These are phyloP conservation scores for Fomes fomentarius DNA, from an alignment of 1,284 basidiomycete species.

Conservation along the genomic window DNA sequence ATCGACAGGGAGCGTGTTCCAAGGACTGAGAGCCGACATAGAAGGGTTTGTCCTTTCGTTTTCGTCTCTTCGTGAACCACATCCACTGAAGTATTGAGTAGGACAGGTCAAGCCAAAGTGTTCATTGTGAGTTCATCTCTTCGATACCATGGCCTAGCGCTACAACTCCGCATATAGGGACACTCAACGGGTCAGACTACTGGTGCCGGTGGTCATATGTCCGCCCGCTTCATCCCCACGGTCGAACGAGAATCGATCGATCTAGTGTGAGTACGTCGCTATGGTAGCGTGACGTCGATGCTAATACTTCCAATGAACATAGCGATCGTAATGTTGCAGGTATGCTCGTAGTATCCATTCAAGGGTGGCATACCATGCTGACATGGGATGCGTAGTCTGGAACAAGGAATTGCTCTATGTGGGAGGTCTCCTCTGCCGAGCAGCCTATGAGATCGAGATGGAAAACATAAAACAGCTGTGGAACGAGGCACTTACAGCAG, in stretches of 20 bases:
- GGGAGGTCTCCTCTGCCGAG: constrained; percentile 82
- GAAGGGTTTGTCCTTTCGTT: constrained; percentile 59
- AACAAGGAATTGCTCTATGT: constrained; percentile 87
- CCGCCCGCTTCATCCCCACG: constrained; percentile 94
- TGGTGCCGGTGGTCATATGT: constrained; percentile 90
- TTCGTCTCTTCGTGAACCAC: background rate
- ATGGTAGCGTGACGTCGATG: too few species aligned
- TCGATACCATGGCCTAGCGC: background rate
- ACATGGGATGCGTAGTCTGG: constrained; percentile 59
- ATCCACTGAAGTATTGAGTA: constrained; percentile 32
- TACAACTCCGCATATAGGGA: constrained; percentile 46
- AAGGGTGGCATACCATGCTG: background rate
- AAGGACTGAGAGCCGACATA: constrained; percentile 82
- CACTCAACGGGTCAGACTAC: constrained; percentile 92
- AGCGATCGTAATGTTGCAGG: constrained; percentile 80
- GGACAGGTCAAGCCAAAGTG: constrained; percentile 66
- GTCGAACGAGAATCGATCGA: constrained; percentile 97
- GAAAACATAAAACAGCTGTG: constrained; percentile 57
- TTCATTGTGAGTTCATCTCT: constrained; percentile 65
- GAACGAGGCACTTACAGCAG: constrained; percentile 47
- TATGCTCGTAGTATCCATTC: constrained; percentile 36
- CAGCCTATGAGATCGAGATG: constrained; percentile 89
- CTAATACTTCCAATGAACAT: background rate
- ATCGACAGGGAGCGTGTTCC: constrained; percentile 80
- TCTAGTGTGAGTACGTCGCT: constrained; percentile 61